Evolutionary conservation across 179 eudicot genomes (phyloP), one percentile per base, ranked within the genome.

Genomic region (Gypsophila paniculata): DNA sequence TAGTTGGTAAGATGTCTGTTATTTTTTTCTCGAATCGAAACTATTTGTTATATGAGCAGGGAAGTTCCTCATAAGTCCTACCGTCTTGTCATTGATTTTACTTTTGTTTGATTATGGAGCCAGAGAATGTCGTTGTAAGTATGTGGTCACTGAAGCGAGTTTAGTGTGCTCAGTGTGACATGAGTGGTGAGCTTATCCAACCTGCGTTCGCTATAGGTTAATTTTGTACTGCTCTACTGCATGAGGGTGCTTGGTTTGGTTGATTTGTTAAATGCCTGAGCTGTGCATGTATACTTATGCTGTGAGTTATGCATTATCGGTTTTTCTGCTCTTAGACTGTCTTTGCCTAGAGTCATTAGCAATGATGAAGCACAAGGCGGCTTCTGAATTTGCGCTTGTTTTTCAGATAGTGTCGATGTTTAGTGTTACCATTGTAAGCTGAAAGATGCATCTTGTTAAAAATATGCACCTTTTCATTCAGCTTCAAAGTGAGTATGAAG

Each of bases 21-120:
- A 76, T 23, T 51, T 71, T 60, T 61, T 73, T 46, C 44, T 44
- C 13, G 29, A 36, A 54, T 68, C 61, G n/a, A 68, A 66, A 60
- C 18, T 61, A 14, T 51, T 17, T 51, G 34, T 58, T 44, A 14
- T 61, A 36, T 71, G 61, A 68, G 80, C 76, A 72, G 73, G 80
- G 42, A 71, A 77, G 73, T 72, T 66, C 70, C 18, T 58, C 39
- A 48, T 58, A 13, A n/a, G 38, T 48, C 34, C 48, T 15, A 8
- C 25, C 51, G 5, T 67, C 53, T 21, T 55, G 9, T 3, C 25
- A 1, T 23, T 39, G 32, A 2, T 38, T 23, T 36, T 23, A 29
- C 68, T 34, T 69, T 38, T 57, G 15, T 53, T 44, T 65, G 29
- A 12, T 46, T 46, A 46, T 46, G 4, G 52, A 46, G 52, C 9